A percentile compares a stretch with the other conserved stretches of the same genome.
These are phyloP conservation scores for Nakaseomyces delphensis DNA, from an alignment of 1,139 yeast genomes.

Conservation along the genomic window DNA sequence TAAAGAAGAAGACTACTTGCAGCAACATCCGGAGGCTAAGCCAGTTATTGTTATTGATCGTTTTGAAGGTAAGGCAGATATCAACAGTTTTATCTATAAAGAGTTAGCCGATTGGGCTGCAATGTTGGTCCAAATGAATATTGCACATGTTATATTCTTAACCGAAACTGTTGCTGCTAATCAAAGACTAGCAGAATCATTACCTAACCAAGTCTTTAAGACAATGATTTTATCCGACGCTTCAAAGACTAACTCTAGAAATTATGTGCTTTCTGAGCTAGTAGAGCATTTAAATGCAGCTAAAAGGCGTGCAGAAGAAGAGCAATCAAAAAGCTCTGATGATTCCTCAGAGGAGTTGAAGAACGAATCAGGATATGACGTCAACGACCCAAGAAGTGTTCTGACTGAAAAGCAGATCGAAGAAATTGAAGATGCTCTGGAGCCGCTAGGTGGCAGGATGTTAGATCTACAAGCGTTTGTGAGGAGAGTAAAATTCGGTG, in stretches of 20 bases:
- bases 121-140: constrained; percentile 58
- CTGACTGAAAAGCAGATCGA: constrained; percentile 16
- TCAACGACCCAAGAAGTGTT: constrained; percentile 8
- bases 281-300: constrained; percentile 23
- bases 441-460: constrained; percentile 90
- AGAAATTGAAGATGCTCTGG: constrained; percentile 48
- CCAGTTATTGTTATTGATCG: constrained; percentile 83
- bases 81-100: constrained; percentile 61
- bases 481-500: constrained; percentile 82
- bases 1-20: constrained; percentile 74
- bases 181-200: constrained; percentile 54
- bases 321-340: constrained; percentile 14
- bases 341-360: constrained; percentile 15
- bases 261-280: constrained; percentile 60
- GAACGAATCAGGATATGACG: constrained; percentile 11
- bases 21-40: constrained; percentile 75
- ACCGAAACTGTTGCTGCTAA: constrained; percentile 79
- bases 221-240: constrained; percentile 75
- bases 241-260: constrained; percentile 55
- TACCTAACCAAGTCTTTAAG: constrained; percentile 85
- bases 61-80: constrained; percentile 52
- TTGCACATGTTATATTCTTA: constrained; percentile 82
- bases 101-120: constrained; percentile 88
- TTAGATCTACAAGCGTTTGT: constrained; percentile 85
- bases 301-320: constrained; percentile 15